Conservation (phyloP, 1,284 basidiomycete genomes). For the Puccinia hordei region DNA sequence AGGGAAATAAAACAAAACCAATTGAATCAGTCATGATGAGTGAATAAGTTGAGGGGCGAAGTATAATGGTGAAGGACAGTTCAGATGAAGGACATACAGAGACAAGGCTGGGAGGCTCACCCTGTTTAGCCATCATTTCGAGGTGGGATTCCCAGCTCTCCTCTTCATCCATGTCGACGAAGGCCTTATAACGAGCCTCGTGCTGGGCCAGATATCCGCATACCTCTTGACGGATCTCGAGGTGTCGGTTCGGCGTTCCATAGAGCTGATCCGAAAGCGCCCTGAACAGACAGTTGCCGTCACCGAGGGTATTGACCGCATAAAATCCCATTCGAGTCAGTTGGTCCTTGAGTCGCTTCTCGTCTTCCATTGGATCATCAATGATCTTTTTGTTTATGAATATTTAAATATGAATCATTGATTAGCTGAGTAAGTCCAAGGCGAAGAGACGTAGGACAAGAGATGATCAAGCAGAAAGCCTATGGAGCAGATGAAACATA, state of each 20-base stretch:
- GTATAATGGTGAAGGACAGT: background rate
- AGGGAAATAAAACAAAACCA: background rate
- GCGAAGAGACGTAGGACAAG: too few relatives aligned
- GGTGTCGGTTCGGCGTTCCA: conserved; percentile 72
- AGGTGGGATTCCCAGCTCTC: conserved; percentile 66
- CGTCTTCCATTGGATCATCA: conserved; percentile 38
- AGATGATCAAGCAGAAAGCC: too few relatives aligned
- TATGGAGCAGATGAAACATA: background rate
- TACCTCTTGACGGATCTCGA: conserved; percentile 71
- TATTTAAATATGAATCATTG: background rate
- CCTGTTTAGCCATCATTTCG: conserved; percentile 73
- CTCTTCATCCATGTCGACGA: conserved; percentile 82
- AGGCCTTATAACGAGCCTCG: conserved; percentile 75
- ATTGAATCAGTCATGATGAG: background rate
- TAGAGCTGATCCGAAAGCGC: conserved; percentile 76
- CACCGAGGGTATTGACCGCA: conserved; percentile 68
- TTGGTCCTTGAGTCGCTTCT: conserved; percentile 37
- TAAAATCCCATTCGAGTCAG: conserved; percentile 53
- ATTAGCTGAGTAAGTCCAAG: too few relatives aligned
- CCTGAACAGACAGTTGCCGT: conserved; percentile 85
- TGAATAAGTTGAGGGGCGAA: background rate
- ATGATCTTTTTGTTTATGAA: conserved; percentile 30
- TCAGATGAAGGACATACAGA: background rate
- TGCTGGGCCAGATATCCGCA: conserved; percentile 78
- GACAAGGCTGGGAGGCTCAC: conserved; percentile 60